phyloP scores from a whole-genome alignment of 345 rosid genomes.

The Noccaea caerulescens region DNA sequence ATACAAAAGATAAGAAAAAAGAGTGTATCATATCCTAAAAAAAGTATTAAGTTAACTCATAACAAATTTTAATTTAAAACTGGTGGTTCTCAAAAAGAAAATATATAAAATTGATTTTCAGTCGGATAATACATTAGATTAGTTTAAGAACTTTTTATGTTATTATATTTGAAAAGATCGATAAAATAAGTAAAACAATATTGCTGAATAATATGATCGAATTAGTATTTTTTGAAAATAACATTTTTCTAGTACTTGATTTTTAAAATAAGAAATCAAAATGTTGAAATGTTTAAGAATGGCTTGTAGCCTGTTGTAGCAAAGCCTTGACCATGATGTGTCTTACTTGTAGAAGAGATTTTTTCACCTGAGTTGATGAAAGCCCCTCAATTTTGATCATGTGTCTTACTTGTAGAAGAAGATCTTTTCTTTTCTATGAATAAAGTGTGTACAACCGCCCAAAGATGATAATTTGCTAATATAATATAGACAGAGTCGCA shows the following conservation, averaged over 20 bases:
- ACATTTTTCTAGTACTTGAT: too few species aligned
- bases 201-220: too few species aligned
- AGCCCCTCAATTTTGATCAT: not conserved
- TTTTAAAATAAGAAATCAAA: too few species aligned
- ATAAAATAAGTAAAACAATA: not conserved
- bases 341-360: not conserved
- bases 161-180: not conserved
- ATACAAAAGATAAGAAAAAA: not conserved
- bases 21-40: too few species aligned
- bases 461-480: not conserved
- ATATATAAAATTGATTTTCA: not conserved
- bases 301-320: not conserved
- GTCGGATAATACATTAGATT: not conserved
- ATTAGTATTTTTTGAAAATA: too few species aligned
- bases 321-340: constrained; percentile 7
- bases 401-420: too few species aligned
- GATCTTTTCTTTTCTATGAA: not conserved
- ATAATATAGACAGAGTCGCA: not conserved
- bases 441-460: not conserved
- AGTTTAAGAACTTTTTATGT: not conserved
- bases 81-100: too few species aligned
- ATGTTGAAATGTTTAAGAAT: not conserved
- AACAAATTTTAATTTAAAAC: not conserved
- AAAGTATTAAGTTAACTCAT: not conserved
- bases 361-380: not conserved